Evolutionary conservation across 345 rosid genomes (phyloP).

Genomic region (Heritiera littoralis): DNA sequence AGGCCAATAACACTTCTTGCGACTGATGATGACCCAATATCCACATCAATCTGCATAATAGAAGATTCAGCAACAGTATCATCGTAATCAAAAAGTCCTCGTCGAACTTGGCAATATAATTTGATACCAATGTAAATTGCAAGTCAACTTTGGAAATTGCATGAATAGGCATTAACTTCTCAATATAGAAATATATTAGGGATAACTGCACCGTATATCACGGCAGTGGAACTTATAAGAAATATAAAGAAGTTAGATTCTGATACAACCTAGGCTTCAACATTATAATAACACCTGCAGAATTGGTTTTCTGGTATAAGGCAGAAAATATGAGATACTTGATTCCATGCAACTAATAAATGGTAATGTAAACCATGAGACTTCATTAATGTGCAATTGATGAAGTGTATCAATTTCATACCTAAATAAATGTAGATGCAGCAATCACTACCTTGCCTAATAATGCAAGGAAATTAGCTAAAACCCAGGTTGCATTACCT

Average conservation of each 20-base stretch:
- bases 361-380: not conserved
- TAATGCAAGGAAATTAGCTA: not conserved
- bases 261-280: not conserved
- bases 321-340: not conserved
- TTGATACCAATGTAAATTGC: not conserved
- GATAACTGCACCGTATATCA: not conserved
- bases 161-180: constrained; percentile 2
- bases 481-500: constrained; percentile 44
- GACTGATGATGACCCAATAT: constrained; percentile 99
- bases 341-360: not conserved
- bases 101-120: not conserved
- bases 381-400: not conserved
- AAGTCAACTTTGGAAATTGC: not conserved
- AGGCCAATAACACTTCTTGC: constrained; percentile 90
- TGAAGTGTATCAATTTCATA: constrained; percentile 9
- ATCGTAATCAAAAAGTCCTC: not conserved
- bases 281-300: not conserved
- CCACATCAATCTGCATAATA: constrained; percentile 84
- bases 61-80: constrained; percentile 4
- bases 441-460: not conserved
- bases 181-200: not conserved
- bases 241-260: not conserved
- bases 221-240: not conserved
- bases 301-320: not conserved
- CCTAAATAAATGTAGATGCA: constrained; percentile 1